Evolutionary conservation across 148 eudicot genomes (phyloP).

Genomic region (Oxyria digyna): DNA sequence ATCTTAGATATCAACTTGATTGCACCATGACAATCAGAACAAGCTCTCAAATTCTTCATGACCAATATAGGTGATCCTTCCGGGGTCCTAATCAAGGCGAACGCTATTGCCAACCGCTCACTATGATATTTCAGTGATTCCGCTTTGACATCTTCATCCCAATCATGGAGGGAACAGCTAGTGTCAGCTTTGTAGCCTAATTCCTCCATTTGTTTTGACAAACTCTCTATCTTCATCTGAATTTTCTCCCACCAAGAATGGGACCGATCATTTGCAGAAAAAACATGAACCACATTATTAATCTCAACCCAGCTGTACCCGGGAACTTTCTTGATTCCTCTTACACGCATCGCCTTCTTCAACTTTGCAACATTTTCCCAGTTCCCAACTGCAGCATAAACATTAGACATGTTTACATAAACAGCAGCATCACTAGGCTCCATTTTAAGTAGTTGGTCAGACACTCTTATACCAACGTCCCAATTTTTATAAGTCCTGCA

Average conservation of each 20-base stretch:
- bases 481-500: conserved; percentile 64
- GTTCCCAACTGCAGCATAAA: conserved; percentile 58
- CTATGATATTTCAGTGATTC: conserved; percentile 65
- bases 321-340: conserved; percentile 55
- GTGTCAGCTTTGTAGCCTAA: conserved; percentile 62
- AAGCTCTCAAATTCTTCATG: conserved; percentile 73
- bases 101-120: conserved; percentile 65
- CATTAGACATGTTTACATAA: conserved; percentile 66
- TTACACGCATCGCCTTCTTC: conserved; percentile 55
- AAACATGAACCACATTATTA: conserved; percentile 38
- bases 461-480: conserved; percentile 49
- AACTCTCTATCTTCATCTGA: conserved; percentile 32
- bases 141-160: conserved; percentile 46
- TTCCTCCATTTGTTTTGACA: conserved; percentile 44
- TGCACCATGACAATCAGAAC: conserved; percentile 69
- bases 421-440: conserved; percentile 47
- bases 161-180: conserved; percentile 50
- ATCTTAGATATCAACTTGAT: conserved; percentile 63
- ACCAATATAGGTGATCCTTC: conserved; percentile 59
- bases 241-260: conserved; percentile 51
- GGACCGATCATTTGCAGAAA: conserved; percentile 51
- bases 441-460: conserved; percentile 46
- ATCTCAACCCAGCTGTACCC: conserved; percentile 77
- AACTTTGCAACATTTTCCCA: conserved; percentile 61
- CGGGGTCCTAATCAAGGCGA: conserved; percentile 53